Conservation (phyloP, 2,329 filamentous ascomycete species). For the Lomentospora prolificans region DNA sequence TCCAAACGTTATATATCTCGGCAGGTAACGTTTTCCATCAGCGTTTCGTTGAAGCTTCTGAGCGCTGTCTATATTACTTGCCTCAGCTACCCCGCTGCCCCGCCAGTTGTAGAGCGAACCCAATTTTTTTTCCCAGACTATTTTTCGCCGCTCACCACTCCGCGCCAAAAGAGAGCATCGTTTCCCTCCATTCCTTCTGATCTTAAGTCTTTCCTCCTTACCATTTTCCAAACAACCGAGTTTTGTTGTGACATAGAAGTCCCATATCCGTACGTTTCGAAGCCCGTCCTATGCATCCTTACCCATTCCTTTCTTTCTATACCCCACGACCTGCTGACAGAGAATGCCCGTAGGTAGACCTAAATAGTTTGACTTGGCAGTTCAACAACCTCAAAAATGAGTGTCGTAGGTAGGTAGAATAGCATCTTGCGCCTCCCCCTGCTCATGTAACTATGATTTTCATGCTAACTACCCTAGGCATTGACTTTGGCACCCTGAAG, state of each 20-base stretch:
- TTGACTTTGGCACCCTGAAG: conserved; percentile 94
- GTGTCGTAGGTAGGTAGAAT: conserved; percentile 40
- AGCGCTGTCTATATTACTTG: neutral
- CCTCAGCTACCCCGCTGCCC: conserved; percentile 8
- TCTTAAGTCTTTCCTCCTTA: neutral
- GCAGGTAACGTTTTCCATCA: neutral
- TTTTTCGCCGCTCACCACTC: neutral
- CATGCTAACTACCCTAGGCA: conserved; percentile 39
- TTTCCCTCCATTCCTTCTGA: neutral
- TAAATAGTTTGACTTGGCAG: no score
- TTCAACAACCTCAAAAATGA: conserved; percentile 30
- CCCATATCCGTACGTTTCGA: no score
- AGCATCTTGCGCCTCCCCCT: neutral
- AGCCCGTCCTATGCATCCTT: no score
- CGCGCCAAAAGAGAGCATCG: neutral
- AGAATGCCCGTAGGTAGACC: no score
- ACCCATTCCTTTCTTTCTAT: no score
- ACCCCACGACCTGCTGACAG: no score
- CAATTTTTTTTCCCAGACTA: conserved; percentile 3
- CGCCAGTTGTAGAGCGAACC: neutral
- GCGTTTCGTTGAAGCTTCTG: neutral
- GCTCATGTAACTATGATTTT: neutral
- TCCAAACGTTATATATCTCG: neutral
- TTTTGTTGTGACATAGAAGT: no score
- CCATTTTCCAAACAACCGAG: no score